Evolutionary conservation across 176 grass and related monocot genomes (phyloP), one percentile per base, ranked within the genome.

Genomic region (Ananas comosus): DNA sequence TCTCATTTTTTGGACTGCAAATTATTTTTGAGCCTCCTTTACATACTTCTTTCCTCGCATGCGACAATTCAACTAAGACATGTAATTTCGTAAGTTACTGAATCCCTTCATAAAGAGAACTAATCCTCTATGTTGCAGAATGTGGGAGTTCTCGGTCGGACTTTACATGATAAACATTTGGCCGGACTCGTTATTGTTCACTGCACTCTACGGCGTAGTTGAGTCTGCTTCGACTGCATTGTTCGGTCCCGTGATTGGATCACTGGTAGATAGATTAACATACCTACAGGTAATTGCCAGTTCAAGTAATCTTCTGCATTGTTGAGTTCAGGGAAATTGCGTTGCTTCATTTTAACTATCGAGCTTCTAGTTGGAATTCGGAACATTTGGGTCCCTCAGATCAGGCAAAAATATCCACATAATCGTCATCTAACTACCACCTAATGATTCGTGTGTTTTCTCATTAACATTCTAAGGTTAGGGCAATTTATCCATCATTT

Each of bases 71-170:
- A 42, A 42, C 33, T 42, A 42, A 42, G 7, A 4, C 33, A 42
- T 42, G 33, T 7, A 6, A 6, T 42, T 42, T 42, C 33, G 7
- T 42, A 42, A 42, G 5, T 42, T 42, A 0, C 12, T 19, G 18
- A 50, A 18, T 17, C 27, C 8, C 12, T 74, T 51, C 27, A 50
- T 59, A 51, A 25, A 59, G 63, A 29, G 6, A 71, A 71, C 0
- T 53, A 9, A 52, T 25, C 11, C 19, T 54, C 21, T 33, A 54
- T 23, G 48, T 11, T 80, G 49, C 76, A 96, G 92, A 53, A 97
- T 97, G 93, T 97, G 89, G 93, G 93, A 97, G 72, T 92, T 97
- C 78, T 92, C 86, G 1, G 89, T 92, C 49, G 84, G 86, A 72
- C 50, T 96, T 4, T 97, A 97, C 86, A 97, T 97, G 92, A 96